Base-by-base conservation (phyloP, 1,139 yeast genomes). In the Sugiyamaella japonica region DNA sequence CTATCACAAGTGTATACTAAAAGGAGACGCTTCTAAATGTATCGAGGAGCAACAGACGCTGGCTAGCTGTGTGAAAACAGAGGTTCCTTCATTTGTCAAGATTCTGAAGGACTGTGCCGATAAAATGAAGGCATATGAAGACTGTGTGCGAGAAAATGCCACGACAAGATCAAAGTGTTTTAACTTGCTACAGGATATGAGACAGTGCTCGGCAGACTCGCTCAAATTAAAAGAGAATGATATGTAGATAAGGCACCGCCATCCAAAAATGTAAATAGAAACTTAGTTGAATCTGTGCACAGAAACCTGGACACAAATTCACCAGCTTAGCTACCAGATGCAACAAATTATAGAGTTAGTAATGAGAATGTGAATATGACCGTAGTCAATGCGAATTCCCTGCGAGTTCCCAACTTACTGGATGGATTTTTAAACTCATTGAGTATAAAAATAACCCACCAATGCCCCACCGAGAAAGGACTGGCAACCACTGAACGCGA, bases 1-100 rank as follows among this genome's bases (percentile, higher is more conserved):
- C 23, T 84, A 83, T 69, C 89, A 85, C 68, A 80, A 79, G 61
- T 85, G 91, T 62, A 77, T 85, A 73, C 73, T 83, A 53, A 74
- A 71, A 20, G 75, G 77, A 42, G 77, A 78, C 58, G 73, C 80
- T 36, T 64, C 75, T 53, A 69, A 73, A 52, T 85, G 91, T 63
- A 67, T 70, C 1, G 64, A 67, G 41, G 79, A 81, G 61, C 90
- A 84, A 67, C 66, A 69, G 37, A 71, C 71, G 20, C 73, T 85
- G 56, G 78, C 85, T 20, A 65, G 68, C 39, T 85, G 91, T 67
- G 85, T 85, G 58, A 77, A 76, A 63, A 72, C 75, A 5, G 70
- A 74, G 55, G 89, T 85, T 10, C 89, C 90, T 1, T 76, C 86
- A 23, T 83, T 84, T 68, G 82, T 80, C 62, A 79, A 76, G 65